These are phyloP conservation scores for Lycium ferocissimum DNA, from an alignment of 257 asterid species.

Conservation along the genomic window DNA sequence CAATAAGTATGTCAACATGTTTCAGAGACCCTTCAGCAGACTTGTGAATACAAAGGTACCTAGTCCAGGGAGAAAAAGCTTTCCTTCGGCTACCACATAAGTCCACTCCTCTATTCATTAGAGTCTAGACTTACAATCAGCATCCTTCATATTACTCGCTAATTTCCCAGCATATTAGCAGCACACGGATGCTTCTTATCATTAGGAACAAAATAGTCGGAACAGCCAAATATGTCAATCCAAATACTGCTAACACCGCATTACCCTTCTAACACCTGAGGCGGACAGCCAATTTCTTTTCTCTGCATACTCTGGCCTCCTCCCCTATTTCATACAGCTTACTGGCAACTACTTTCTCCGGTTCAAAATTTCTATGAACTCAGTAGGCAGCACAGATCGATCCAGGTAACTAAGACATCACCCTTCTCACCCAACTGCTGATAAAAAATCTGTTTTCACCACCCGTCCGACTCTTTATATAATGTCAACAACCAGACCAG, in stretches of 20 bases:
- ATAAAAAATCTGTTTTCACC: slow-evolving; percentile 62
- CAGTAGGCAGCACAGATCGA: slow-evolving; percentile 76
- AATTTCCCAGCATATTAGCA: slow-evolving; percentile 46
- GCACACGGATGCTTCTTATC: slow-evolving; percentile 52
- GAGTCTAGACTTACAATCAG: slow-evolving; percentile 43
- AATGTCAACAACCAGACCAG: slow-evolving; percentile 55
- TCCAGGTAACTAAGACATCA: slow-evolving; percentile 67
- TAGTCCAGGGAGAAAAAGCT: not conserved
- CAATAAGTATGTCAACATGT: not conserved
- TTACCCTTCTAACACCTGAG: slow-evolving; percentile 57
- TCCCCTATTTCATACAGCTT: slow-evolving; percentile 59
- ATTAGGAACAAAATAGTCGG: slow-evolving; percentile 57
- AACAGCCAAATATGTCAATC: slow-evolving; percentile 63
- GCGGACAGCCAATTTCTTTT: slow-evolving; percentile 78
- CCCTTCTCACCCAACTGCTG: slow-evolving; percentile 57
- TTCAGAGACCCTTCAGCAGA: slow-evolving; percentile 6
- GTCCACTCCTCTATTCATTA: slow-evolving; percentile 42
- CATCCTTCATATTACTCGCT: slow-evolving; percentile 63
- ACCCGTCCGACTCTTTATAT: slow-evolving; percentile 81
- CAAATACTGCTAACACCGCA: slow-evolving; percentile 80
- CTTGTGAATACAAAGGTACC: not conserved
- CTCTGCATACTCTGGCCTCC: slow-evolving; percentile 74
- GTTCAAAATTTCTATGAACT: slow-evolving; percentile 63
- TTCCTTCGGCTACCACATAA: slow-evolving; percentile 31
- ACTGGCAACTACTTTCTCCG: slow-evolving; percentile 70